Evolutionary conservation across 2,329 filamentous ascomycete species (phyloP).

Genomic region (Fusarium sp.): DNA sequence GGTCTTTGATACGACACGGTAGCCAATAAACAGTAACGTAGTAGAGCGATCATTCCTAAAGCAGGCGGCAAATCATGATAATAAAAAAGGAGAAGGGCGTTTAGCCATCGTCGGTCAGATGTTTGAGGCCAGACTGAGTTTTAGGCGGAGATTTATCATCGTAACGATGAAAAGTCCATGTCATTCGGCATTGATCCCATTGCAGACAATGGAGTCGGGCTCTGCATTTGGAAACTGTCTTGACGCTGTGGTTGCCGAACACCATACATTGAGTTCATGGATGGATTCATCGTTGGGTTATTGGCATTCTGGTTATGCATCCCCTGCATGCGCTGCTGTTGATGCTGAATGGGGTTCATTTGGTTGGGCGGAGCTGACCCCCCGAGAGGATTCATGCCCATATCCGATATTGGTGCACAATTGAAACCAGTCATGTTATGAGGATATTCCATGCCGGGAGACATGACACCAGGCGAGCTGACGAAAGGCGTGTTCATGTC

Average conservation of each 20-base stretch:
- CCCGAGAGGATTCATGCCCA: conserved; percentile 67
- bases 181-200: conserved; percentile 52
- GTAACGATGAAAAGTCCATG: conserved; percentile 47
- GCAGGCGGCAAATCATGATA: not conserved
- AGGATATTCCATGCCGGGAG: conserved; percentile 66
- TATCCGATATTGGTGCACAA: conserved; percentile 65
- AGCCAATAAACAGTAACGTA: conserved; percentile 5
- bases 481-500: conserved; percentile 67
- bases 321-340: conserved; percentile 49
- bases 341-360: conserved; percentile 44
- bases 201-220: conserved; percentile 50
- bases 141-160: conserved; percentile 8
- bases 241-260: conserved; percentile 53
- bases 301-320: conserved; percentile 49
- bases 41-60: not conserved
- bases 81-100: conserved; percentile 13
- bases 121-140: not conserved
- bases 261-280: conserved; percentile 51
- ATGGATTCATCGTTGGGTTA: conserved; percentile 43
- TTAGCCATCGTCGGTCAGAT: not conserved
- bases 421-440: conserved; percentile 62
- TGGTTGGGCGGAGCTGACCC: conserved; percentile 42
- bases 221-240: conserved; percentile 53
- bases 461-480: conserved; percentile 69
- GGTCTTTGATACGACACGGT: not conserved